These are phyloP conservation scores for Spinellus fusiger DNA, from an alignment of 192 early-diverging fungal genomes.

Conservation along the genomic window DNA sequence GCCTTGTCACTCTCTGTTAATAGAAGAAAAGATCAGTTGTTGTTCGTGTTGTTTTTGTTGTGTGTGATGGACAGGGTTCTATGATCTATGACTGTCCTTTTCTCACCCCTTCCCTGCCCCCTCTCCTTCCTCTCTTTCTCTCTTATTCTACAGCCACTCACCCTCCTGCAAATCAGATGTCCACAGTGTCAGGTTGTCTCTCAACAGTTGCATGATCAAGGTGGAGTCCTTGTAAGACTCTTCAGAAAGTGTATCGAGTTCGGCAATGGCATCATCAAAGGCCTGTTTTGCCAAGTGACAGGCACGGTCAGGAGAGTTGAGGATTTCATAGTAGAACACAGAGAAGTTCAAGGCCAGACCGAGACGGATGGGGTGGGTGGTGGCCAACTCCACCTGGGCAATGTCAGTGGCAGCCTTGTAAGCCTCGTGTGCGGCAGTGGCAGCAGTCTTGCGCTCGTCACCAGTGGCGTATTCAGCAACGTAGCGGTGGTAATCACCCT, in stretches of 20 bases:
- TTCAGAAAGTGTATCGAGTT: conserved; percentile 87
- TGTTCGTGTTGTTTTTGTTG: too few species aligned
- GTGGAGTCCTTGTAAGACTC: conserved; percentile 98
- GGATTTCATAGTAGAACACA: conserved; percentile 98
- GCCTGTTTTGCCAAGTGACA: conserved; percentile 94
- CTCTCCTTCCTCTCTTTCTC: background rate
- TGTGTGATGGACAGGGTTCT: too few species aligned
- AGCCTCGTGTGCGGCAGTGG: conserved; percentile 74
- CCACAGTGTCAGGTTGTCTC: conserved; percentile 97
- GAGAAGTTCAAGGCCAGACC: conserved; percentile 96
- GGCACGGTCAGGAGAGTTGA: conserved; percentile 94
- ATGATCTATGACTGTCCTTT: too few species aligned
- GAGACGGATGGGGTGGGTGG: conserved; percentile 97
- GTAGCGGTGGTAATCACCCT: conserved; percentile 97
- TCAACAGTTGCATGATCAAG: conserved; percentile 95
- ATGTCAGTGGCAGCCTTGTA: conserved; percentile 91
- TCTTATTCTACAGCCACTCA: background rate
- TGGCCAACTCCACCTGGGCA: conserved; percentile 69
- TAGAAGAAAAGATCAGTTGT: background rate
- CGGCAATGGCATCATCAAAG: conserved; percentile 94
- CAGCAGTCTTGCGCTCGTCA: conserved; percentile 74
- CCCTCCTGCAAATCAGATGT: conserved; percentile 73
- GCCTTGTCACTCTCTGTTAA: conserved; percentile 7
- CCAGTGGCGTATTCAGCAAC: conserved; percentile 88
- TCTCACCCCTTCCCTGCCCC: background rate